A percentile compares a stretch with the other conserved stretches of the same genome.
Evolutionary conservation across 2,329 filamentous ascomycete genomes (phyloP).

Genomic region (Arthrobotrys sinensis): DNA sequence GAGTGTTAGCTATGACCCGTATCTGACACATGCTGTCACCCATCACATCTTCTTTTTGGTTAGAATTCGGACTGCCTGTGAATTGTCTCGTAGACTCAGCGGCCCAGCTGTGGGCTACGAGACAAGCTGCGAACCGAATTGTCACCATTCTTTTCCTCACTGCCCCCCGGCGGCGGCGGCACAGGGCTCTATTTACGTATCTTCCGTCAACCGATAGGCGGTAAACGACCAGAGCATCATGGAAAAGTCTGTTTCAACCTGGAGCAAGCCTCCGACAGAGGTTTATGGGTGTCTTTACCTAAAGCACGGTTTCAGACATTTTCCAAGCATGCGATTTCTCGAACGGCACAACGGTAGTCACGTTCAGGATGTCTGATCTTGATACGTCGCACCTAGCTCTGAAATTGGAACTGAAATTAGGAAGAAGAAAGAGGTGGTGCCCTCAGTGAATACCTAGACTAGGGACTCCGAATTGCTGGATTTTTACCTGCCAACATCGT

Average conservation of each 20-base stretch:
- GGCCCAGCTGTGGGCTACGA: too few species aligned
- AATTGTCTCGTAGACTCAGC: too few species aligned
- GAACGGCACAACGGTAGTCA: neutral
- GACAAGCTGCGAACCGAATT: neutral
- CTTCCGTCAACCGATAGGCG: neutral
- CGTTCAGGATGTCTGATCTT: neutral
- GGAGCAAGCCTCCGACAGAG: neutral
- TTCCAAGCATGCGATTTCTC: neutral
- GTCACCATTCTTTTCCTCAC: neutral
- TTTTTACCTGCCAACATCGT: too few species aligned
- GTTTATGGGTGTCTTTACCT: neutral
- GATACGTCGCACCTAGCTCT: neutral
- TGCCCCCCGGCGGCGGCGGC: neutral
- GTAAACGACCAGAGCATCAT: neutral
- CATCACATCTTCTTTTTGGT: conserved; percentile 2
- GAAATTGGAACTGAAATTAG: too few species aligned
- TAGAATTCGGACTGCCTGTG: too few species aligned
- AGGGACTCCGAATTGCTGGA: too few species aligned
- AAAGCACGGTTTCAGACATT: neutral
- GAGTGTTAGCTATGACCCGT: neutral
- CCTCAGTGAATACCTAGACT: too few species aligned
- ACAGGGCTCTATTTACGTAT: neutral
- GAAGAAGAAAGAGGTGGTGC: neutral
- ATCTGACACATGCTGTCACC: neutral
- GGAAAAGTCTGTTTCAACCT: conserved; percentile 5